These are phyloP conservation scores for Lantana camara DNA, from an alignment of 257 asterid species.

Conservation along the genomic window DNA sequence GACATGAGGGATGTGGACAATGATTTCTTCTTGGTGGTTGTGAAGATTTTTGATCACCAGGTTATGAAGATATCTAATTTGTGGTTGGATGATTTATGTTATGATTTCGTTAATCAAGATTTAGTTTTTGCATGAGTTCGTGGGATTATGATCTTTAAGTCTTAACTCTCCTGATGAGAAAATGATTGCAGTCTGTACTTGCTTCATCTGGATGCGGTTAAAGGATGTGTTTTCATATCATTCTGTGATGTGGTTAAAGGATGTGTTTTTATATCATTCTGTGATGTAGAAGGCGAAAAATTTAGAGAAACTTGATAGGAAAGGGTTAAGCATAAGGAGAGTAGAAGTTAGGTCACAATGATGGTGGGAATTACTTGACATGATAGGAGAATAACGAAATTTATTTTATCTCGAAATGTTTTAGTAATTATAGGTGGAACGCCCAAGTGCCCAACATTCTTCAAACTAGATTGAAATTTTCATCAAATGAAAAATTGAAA, in stretches of 20 bases:
- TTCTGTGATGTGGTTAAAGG: neutral
- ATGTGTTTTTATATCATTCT: neutral
- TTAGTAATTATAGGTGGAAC: neutral
- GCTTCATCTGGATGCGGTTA: neutral
- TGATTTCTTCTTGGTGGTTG: constrained; percentile 94
- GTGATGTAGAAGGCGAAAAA: neutral
- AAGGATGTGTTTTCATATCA: too few species aligned
- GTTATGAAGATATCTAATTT: constrained; percentile 36
- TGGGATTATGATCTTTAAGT: neutral
- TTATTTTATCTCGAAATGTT: neutral
- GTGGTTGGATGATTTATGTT: neutral
- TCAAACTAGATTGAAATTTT: constrained; percentile 6
- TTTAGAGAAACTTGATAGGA: neutral
- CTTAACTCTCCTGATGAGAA: neutral
- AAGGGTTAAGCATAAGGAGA: neutral
- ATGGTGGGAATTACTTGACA: constrained; percentile 12
- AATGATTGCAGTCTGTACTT: neutral
- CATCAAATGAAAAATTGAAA: neutral
- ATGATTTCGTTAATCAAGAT: neutral
- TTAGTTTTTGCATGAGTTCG: constrained; percentile 3
- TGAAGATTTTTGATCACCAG: constrained; percentile 90
- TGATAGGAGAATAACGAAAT: neutral
- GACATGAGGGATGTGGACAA: constrained; percentile 89
- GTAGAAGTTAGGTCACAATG: neutral
- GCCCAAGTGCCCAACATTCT: neutral